Conservation (phyloP, 2,329 filamentous ascomycete species). For the Apiospora aurea region DNA sequence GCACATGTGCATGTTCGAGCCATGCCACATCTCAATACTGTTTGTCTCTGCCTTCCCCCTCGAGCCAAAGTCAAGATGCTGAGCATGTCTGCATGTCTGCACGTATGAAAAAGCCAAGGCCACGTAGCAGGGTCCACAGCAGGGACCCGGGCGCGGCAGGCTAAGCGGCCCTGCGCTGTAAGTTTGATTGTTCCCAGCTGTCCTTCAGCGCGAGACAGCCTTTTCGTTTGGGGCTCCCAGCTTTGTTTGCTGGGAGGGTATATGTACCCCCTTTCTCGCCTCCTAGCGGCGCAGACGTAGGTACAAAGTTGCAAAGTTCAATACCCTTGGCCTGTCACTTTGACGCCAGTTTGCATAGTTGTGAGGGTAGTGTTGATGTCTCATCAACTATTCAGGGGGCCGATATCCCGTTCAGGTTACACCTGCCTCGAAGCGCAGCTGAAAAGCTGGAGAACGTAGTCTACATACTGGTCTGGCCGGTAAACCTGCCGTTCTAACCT, state of each 20-base stretch:
- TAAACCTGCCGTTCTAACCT: not conserved
- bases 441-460: slow-evolving; percentile 14
- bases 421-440: not conserved
- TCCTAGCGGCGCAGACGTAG: not conserved
- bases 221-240: not conserved
- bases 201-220: not conserved
- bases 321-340: slow-evolving; percentile 2
- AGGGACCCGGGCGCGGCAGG: not conserved
- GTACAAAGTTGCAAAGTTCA: not conserved
- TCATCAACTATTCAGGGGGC: slow-evolving; percentile 16
- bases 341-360: not conserved
- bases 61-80: not conserved
- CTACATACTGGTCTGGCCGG: not conserved
- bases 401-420: slow-evolving; percentile 15
- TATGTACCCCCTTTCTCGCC: not conserved
- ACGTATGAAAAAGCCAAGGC: not conserved
- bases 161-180: slow-evolving; percentile 7
- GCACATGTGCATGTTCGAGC: not conserved
- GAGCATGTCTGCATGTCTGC: not conserved
- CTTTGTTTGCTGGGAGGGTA: not conserved
- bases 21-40: not conserved
- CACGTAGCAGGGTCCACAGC: slow-evolving; percentile 13
- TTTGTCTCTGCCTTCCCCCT: not conserved
- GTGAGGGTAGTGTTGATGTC: not conserved
- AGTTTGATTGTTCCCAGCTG: slow-evolving; percentile 13